Conservation (phyloP, 2,329 filamentous ascomycete genomes). For the Fusarium sp. region DNA sequence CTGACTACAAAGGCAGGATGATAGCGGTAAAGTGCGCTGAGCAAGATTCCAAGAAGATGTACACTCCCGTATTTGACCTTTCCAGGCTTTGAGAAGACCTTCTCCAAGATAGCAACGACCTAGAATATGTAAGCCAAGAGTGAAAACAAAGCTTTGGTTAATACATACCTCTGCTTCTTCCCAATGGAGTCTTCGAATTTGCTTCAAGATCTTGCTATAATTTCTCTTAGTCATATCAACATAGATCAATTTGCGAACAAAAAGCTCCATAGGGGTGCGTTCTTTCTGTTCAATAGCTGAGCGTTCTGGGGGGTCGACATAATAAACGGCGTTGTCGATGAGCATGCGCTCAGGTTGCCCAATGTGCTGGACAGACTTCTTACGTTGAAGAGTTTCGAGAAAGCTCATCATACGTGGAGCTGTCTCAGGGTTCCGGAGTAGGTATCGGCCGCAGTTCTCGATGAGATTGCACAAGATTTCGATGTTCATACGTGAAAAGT, state of each 20-base stretch:
- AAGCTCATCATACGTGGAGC: conserved; percentile 94
- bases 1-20: conserved; percentile 91
- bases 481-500: conserved; percentile 99
- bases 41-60: conserved; percentile 89
- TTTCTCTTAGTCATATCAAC: conserved; percentile 94
- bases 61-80: conserved; percentile 99
- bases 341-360: conserved; percentile 98
- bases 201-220: conserved; percentile 93
- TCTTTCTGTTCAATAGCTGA: conserved; percentile 98
- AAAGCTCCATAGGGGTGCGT: conserved; percentile 91
- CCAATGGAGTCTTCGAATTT: conserved; percentile 96
- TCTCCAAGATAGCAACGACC: conserved; percentile 84
- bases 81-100: conserved; percentile 94
- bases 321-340: conserved; percentile 98
- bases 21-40: conserved; percentile 90
- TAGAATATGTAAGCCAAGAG: conserved; percentile 41
- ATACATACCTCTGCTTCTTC: conserved; percentile 83
- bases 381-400: conserved; percentile 92
- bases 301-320: conserved; percentile 94
- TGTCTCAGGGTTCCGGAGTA: conserved; percentile 93
- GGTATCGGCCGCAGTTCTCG: conserved; percentile 95
- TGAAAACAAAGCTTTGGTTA: no score
- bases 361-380: conserved; percentile 95
- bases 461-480: conserved; percentile 97
- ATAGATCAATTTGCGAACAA: conserved; percentile 93